These are phyloP conservation scores for Nicotiana undulata DNA, from an alignment of 257 asterid species.

Conservation along the genomic window DNA sequence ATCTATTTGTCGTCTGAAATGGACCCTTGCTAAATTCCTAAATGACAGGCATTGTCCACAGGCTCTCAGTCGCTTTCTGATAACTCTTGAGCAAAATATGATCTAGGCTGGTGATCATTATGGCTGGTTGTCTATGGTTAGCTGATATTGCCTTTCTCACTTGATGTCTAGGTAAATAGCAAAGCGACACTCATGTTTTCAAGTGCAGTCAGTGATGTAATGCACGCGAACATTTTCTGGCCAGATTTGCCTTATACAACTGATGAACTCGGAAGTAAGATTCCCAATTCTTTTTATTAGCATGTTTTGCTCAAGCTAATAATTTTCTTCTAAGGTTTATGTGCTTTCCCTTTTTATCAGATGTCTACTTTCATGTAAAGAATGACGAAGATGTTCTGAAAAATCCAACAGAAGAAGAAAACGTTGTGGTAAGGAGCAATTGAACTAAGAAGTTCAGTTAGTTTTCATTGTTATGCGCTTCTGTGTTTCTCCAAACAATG, in stretches of 20 bases:
- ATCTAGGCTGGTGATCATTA: neutral
- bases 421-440: constrained; percentile 54
- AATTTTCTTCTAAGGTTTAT: neutral
- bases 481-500: neutral
- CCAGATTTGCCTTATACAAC: constrained; percentile 88
- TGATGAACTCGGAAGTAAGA: constrained; percentile 94
- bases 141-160: neutral
- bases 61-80: neutral
- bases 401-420: constrained; percentile 66
- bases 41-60: neutral
- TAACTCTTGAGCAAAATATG: neutral
- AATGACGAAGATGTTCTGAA: constrained; percentile 83
- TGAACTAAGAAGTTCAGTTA: neutral
- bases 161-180: constrained; percentile 67
- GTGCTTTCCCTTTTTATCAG: constrained; percentile 39
- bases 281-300: constrained; percentile 12
- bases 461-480: neutral
- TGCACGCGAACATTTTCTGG: constrained; percentile 89
- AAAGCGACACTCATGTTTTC: constrained; percentile 89
- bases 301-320: neutral
- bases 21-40: neutral
- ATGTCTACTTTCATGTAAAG: constrained; percentile 94
- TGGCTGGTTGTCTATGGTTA: neutral
- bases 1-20: neutral
- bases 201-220: constrained; percentile 57